Evolutionary conservation across 78 protist genomes (phyloP).

Genomic region (Speleostelium caveatum): DNA sequence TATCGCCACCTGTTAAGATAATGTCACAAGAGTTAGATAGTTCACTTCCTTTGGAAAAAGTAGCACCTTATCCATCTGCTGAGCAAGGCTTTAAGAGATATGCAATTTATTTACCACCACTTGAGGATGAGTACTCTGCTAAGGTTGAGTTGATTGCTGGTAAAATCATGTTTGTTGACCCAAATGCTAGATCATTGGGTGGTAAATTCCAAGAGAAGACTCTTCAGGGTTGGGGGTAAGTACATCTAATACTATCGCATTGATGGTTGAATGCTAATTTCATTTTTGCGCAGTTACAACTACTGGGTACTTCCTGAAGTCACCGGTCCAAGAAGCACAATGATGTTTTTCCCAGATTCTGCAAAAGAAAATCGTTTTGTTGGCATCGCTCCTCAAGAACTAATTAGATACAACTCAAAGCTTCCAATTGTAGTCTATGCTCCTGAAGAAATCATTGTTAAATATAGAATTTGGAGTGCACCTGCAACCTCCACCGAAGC

Average conservation of each 20-base stretch:
- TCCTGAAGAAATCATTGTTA: slow-evolving; percentile 5
- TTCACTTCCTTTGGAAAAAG: neutral
- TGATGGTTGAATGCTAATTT: no score
- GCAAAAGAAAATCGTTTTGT: slow-evolving; percentile 1
- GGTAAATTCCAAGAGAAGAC: neutral
- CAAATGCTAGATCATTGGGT: slow-evolving; percentile 7
- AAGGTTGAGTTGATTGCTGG: slow-evolving; percentile 24
- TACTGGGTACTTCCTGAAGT: slow-evolving; percentile 12
- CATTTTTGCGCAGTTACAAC: no score
- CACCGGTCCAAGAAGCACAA: slow-evolving; percentile 7
- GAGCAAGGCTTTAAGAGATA: neutral
- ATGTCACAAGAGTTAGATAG: slow-evolving; percentile 5
- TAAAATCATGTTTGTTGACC: slow-evolving; percentile 6
- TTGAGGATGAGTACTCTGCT: slow-evolving; percentile 4
- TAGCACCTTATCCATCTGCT: slow-evolving; percentile 31
- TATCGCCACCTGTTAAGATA: no score
- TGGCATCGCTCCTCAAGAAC: neutral
- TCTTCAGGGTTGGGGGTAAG: slow-evolving; percentile 30
- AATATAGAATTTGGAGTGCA: slow-evolving; percentile 15
- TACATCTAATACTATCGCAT: no score
- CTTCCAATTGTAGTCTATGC: slow-evolving; percentile 32
- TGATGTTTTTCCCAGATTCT: slow-evolving; percentile 4
- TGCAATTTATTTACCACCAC: slow-evolving; percentile 5
- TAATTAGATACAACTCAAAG: slow-evolving; percentile 10
- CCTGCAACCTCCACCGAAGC: neutral